Evolutionary conservation across 2,329 filamentous ascomycete genomes (phyloP), one percentile per base, ranked within the genome.

Genomic region (Hortaea werneckii): DNA sequence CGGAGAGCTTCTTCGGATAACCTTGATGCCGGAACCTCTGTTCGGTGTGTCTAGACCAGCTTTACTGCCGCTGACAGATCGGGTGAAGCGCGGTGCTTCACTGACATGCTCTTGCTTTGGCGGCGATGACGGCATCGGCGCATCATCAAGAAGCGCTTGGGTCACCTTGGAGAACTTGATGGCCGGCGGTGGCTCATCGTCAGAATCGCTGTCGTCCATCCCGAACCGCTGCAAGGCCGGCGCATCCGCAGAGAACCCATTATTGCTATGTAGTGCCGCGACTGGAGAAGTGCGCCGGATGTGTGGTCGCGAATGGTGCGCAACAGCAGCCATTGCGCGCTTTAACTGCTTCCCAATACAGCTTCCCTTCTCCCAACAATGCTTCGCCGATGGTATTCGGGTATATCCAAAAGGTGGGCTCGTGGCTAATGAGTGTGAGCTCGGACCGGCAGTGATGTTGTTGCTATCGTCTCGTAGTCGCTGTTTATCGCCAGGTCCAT

Each of bases 121-220:
- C 41, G 72, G 71, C 6, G 78, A 74, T 3, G 70, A 75, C 42
- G 77, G 77, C 38, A 82, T 79, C 47, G 79, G 78, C 26, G 65
- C 70, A 53, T 74, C 73, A 43, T 73, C 74, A 44, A 95, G 74
- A 11, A 95, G 73, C 13, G 87, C 89, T 62, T 92, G 90, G 41
- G 90, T 94, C 54, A 92, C 78, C 58, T 89, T 88, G 63, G 88
- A 95, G 63, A 95, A 84, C 69, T 92, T 94, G 79, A 92, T 87
- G 58, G 88, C 88, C 44, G 69, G 83, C 11, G 85, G 85, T 28
- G 94, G 86, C 67, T 95, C 90, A 59, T 95, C 90, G 67, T 95
- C 90, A 26, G 89, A 95, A 43, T 63, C 60, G 71, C 87, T 95
- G 61, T 95, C 89, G 62, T 95, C 82, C 54, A 82, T 69, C 58